Evolutionary conservation across 2,329 filamentous ascomycete genomes (phyloP).

Genomic region (Cladophialophora yegresii): DNA sequence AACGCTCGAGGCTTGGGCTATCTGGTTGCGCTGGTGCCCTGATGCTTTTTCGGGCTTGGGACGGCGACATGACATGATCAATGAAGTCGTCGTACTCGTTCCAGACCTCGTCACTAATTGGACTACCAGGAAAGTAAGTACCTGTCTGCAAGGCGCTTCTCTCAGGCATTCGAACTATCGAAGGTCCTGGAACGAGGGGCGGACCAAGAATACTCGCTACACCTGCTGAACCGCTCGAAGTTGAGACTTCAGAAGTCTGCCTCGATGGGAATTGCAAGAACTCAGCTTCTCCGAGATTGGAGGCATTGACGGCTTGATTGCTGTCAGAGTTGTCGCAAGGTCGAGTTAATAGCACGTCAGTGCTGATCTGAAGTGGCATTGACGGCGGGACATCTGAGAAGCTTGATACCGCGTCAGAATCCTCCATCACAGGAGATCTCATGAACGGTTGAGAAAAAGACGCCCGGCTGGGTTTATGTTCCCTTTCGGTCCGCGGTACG

Average conservation of each 20-base stretch:
- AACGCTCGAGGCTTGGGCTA: constrained; percentile 55
- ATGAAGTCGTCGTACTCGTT: constrained; percentile 90
- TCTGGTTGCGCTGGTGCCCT: constrained; percentile 55
- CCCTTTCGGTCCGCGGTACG: constrained; percentile 64
- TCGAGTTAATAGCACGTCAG: constrained; percentile 36
- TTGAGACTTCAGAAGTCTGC: constrained; percentile 69
- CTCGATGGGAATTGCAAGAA: constrained; percentile 74
- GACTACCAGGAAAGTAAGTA: constrained; percentile 16
- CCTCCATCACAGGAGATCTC: constrained; percentile 47
- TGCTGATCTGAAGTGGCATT: constrained; percentile 32
- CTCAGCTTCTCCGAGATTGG: constrained; percentile 49
- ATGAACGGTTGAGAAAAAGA: constrained; percentile 85
- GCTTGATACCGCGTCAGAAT: constrained; percentile 34
- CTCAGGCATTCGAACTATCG: not conserved
- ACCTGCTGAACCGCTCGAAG: constrained; percentile 65
- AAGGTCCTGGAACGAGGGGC: constrained; percentile 12
- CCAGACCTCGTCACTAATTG: constrained; percentile 75
- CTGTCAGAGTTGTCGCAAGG: constrained; percentile 39
- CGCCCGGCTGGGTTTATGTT: constrained; percentile 67
- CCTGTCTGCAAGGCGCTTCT: not conserved
- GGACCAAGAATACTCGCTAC: constrained; percentile 54
- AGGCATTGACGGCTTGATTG: constrained; percentile 42
- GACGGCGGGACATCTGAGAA: not conserved
- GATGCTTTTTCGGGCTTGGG: constrained; percentile 39
- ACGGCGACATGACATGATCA: constrained; percentile 63